Conservation (phyloP, 768 basidiomycete species). For the Termitomyces sp. region DNA sequence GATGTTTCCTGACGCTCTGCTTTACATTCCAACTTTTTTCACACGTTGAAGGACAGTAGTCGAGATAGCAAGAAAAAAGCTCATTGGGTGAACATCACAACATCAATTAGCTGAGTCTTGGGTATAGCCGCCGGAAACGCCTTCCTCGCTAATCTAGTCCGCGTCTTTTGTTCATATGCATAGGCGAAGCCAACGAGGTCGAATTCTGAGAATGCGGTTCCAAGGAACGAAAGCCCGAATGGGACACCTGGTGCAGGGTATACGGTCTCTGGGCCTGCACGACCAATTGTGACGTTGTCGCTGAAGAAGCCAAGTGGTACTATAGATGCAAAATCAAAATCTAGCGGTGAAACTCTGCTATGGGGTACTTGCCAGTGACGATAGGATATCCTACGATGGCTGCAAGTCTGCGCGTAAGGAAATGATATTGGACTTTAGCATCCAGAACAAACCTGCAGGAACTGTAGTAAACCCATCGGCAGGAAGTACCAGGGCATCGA, state of each 20-base stretch:
- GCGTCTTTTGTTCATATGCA: slow-evolving; percentile 65
- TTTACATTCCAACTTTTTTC: too few species aligned
- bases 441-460: slow-evolving; percentile 31
- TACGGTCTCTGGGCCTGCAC: slow-evolving; percentile 39
- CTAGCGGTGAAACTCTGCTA: background rate
- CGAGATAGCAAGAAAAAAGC: background rate
- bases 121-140: slow-evolving; percentile 56
- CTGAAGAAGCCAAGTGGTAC: slow-evolving; percentile 64
- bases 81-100: slow-evolving; percentile 16
- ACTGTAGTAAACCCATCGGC: slow-evolving; percentile 34
- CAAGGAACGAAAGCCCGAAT: slow-evolving; percentile 60
- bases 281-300: slow-evolving; percentile 35
- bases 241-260: slow-evolving; percentile 56
- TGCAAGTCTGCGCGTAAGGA: slow-evolving; percentile 8
- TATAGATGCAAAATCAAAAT: slow-evolving; percentile 11
- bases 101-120: slow-evolving; percentile 42
- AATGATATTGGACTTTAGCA: background rate
- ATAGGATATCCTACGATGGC: slow-evolving; percentile 68
- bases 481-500: slow-evolving; percentile 55
- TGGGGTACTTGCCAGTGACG: slow-evolving; percentile 45
- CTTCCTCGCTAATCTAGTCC: slow-evolving; percentile 43
- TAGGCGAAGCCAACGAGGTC: slow-evolving; percentile 55
- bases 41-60: too few species aligned
- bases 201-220: slow-evolving; percentile 60
- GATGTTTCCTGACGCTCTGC: too few species aligned